These are phyloP conservation scores for Malassezia dermatis DNA, from an alignment of 1,284 basidiomycete genomes.

Conservation along the genomic window DNA sequence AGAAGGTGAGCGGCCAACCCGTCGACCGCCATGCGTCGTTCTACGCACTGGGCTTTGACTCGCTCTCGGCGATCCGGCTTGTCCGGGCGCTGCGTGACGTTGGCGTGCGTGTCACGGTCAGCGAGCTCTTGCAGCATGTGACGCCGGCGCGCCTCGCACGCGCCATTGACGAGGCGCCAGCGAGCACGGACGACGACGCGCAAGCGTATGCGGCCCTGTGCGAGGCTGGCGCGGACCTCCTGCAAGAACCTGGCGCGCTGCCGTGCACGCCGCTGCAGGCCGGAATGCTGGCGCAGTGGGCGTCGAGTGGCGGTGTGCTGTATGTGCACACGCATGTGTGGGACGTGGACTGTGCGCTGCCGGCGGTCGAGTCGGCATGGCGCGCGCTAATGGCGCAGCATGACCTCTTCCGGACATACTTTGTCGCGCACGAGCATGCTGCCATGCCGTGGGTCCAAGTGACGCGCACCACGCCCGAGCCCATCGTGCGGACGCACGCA, in stretches of 20 bases:
- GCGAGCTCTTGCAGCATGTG: constrained; percentile 20
- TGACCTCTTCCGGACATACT: constrained; percentile 36
- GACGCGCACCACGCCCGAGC: constrained; percentile 14
- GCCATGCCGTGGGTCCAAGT: constrained; percentile 31
- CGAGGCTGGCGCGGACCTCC: neutral
- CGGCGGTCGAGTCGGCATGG: constrained; percentile 22
- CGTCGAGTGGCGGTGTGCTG: constrained; percentile 22
- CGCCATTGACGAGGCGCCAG: neutral
- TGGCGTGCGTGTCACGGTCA: constrained; percentile 16
- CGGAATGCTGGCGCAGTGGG: constrained; percentile 39
- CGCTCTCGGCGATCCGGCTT: constrained; percentile 36
- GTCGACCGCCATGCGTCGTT: constrained; percentile 18
- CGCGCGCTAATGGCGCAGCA: constrained; percentile 18
- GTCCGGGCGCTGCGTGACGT: constrained; percentile 17
- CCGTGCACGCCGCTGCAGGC: constrained; percentile 45
- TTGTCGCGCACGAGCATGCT: constrained; percentile 22
- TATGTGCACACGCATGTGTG: constrained; percentile 36
- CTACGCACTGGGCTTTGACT: constrained; percentile 42
- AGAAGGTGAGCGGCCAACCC: constrained; percentile 17
- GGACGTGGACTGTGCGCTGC: constrained; percentile 1
- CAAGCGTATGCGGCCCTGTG: neutral
- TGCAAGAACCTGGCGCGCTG: neutral
- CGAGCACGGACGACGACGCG: neutral
- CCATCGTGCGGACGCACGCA: neutral
- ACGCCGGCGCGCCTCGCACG: constrained; percentile 2